These are phyloP conservation scores for Hibiscus syriacus DNA, from an alignment of 345 rosid species.

Conservation along the genomic window DNA sequence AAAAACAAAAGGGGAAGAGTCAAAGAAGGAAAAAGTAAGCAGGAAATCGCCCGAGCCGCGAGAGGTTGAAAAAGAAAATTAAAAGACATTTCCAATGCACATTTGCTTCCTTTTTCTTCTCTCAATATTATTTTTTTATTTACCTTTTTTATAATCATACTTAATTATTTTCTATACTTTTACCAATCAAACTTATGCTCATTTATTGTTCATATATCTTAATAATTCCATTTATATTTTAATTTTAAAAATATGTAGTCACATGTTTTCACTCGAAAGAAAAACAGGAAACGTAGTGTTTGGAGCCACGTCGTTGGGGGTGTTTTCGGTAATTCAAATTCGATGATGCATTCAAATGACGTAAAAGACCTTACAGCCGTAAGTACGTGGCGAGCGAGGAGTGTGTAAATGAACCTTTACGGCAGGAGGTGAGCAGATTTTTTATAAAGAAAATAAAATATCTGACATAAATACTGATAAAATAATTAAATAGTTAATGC, in stretches of 20 bases:
- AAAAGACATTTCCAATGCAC: conserved; percentile 33
- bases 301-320: neutral
- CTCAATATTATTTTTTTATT: neutral
- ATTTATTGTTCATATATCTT: too few species aligned
- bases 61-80: conserved; percentile 14
- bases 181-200: too few species aligned
- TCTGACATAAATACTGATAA: too few species aligned
- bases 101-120: neutral
- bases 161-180: too few species aligned
- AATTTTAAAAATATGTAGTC: too few species aligned
- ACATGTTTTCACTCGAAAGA: too few species aligned
- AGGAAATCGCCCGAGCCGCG: conserved; percentile 18
- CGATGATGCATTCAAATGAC: neutral
- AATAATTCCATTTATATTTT: too few species aligned
- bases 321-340: neutral
- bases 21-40: conserved; percentile 28
- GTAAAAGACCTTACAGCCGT: neutral
- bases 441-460: too few species aligned
- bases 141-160: neutral
- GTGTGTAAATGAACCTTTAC: neutral
- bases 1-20: conserved; percentile 16
- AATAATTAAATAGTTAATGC: too few species aligned
- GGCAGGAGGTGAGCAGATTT: neutral
- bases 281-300: neutral
- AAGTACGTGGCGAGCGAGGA: neutral